These are phyloP conservation scores for Arxiozyma heterogenica DNA, from an alignment of 1,139 yeast genomes.

Conservation along the genomic window DNA sequence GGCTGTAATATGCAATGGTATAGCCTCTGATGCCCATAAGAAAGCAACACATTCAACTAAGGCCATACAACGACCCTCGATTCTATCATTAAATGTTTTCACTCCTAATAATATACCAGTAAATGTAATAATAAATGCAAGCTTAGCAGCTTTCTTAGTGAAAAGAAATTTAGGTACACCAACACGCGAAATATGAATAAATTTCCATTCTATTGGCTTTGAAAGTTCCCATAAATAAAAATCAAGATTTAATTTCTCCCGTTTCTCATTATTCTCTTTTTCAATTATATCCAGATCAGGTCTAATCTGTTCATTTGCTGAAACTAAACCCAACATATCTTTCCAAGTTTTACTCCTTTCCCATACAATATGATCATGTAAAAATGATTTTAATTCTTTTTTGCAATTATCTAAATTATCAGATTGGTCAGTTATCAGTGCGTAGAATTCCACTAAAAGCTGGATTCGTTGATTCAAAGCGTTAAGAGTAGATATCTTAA, in stretches of 20 bases:
- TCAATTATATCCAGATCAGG: slow-evolving; percentile 21
- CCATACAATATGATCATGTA: slow-evolving; percentile 70
- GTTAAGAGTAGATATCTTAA: slow-evolving; percentile 37
- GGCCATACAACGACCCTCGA: slow-evolving; percentile 60
- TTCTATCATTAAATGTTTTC: slow-evolving; percentile 49
- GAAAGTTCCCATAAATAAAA: slow-evolving; percentile 28
- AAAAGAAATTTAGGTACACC: slow-evolving; percentile 34
- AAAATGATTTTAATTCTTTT: slow-evolving; percentile 46
- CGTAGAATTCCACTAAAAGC: slow-evolving; percentile 41
- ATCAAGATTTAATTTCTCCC: slow-evolving; percentile 24
- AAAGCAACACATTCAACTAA: slow-evolving; percentile 57
- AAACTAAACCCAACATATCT: slow-evolving; percentile 57
- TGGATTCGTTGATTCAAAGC: slow-evolving; percentile 41
- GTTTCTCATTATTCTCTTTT: slow-evolving; percentile 8
- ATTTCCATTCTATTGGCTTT: slow-evolving; percentile 34
- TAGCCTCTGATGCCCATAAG: slow-evolving; percentile 67
- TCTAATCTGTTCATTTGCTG: slow-evolving; percentile 32
- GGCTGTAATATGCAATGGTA: slow-evolving; percentile 62
- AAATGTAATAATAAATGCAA: slow-evolving; percentile 37
- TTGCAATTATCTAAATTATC: slow-evolving; percentile 24
- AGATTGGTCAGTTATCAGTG: slow-evolving; percentile 31
- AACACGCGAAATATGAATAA: slow-evolving; percentile 24
- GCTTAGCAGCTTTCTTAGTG: slow-evolving; percentile 36
- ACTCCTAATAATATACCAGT: slow-evolving; percentile 44
- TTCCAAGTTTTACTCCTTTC: slow-evolving; percentile 68